Conservation (phyloP, 2,329 filamentous ascomycete species). For the Pestalotiopsis sp. region DNA sequence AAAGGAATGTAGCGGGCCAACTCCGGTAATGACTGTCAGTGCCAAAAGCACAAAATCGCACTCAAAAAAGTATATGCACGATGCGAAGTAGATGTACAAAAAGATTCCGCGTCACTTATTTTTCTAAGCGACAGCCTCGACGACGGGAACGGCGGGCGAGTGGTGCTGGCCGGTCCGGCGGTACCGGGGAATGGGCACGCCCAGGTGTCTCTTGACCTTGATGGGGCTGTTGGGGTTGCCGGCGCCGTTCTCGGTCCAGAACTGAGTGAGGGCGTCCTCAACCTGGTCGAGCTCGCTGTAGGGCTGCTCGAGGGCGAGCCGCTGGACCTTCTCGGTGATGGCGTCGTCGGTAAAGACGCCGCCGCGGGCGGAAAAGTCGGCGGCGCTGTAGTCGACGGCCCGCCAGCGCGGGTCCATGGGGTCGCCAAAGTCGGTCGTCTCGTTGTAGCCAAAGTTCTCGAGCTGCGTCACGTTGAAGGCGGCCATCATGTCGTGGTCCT, state of each 20-base stretch:
- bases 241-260: constrained; percentile 29
- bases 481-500: constrained; percentile 50
- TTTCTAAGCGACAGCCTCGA: not conserved
- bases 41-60: not conserved
- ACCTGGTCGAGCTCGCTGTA: constrained; percentile 36
- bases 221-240: constrained; percentile 20
- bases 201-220: not conserved
- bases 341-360: constrained; percentile 28
- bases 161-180: not conserved
- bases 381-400: constrained; percentile 29
- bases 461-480: constrained; percentile 46
- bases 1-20: not conserved
- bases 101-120: not conserved
- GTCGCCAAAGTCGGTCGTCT: constrained; percentile 36
- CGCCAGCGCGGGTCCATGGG: constrained; percentile 41
- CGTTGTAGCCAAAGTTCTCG: constrained; percentile 40
- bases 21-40: not conserved
- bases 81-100: not conserved
- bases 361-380: constrained; percentile 25
- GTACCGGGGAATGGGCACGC: not conserved
- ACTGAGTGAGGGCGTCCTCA: constrained; percentile 31
- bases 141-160: not conserved
- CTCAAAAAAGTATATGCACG: not conserved
- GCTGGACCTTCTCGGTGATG: constrained; percentile 31
- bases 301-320: constrained; percentile 34